Base-by-base conservation (phyloP, 345 rosid genomes). In the Luvunga scandens region DNA sequence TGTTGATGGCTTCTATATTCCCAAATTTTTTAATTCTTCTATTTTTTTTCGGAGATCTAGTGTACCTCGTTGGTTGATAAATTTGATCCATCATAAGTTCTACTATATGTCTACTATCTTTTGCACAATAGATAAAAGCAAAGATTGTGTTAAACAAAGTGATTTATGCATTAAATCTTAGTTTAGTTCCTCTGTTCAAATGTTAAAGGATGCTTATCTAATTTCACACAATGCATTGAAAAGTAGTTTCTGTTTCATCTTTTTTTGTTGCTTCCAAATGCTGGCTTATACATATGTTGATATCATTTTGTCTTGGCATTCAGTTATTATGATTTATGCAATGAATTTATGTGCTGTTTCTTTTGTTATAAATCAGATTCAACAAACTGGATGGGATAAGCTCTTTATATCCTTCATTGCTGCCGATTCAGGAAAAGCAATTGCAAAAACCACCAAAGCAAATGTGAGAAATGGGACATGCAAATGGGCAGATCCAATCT, bases 401-500 rank as follows among this genome's bases (percentile, higher is more conserved):
- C 91, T 96, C 45, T 90, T 91, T 82, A 88, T 94, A 87, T 91
- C 99, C 55, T 89, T 92, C 83, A 89, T 94, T 78, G 95, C 99
- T 60, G 88, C 92, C 85, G 99, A 94, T 85, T 88, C 99, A 53
- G 94, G 92, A 70, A 96, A 96, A 89, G 91, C 94, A 71, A 92
- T 97, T 14, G 91, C 93, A 34, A 96, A 96, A 89, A 94, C 99
- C 50, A 89, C 94, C 25, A 96, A 96, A 86, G 97, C 98, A 67
- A 92, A 86, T 89, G 99, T 94, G 75, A 92, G 99, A 84, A 96
- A 93, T 68, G 97, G 98, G 81, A 86, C 90, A 55, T 96, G 99
- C 88, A 96, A 96, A 84, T 96, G 99, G 99, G 97, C 86, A 27
- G 99, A 96, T 92, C 99, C 99, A 5, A 94, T 96, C 81, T 96